These are phyloP conservation scores for Hirsutella rhossiliensis DNA, from an alignment of 2,329 filamentous ascomycete genomes.

Conservation along the genomic window DNA sequence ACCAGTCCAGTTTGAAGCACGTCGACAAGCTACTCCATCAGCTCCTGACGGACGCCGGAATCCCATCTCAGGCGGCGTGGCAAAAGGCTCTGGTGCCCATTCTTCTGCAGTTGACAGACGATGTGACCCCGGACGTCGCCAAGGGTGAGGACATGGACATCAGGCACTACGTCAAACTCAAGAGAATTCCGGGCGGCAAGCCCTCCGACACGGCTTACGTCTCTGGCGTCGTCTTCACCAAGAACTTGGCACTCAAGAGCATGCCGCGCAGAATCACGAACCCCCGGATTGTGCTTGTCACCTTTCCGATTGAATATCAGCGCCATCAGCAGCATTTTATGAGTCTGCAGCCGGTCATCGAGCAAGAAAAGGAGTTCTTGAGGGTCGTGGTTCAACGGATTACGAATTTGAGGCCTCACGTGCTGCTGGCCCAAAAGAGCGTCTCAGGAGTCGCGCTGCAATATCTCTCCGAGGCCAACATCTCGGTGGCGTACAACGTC, in stretches of 20 bases:
- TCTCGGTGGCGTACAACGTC: slow-evolving; percentile 92
- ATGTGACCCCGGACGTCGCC: slow-evolving; percentile 86
- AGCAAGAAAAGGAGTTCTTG: slow-evolving; percentile 90
- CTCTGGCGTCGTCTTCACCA: slow-evolving; percentile 92
- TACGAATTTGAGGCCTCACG: slow-evolving; percentile 68
- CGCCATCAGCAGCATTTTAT: slow-evolving; percentile 84
- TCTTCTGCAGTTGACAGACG: slow-evolving; percentile 79
- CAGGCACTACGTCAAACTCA: slow-evolving; percentile 91
- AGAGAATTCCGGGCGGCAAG: slow-evolving; percentile 84
- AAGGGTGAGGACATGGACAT: slow-evolving; percentile 94
- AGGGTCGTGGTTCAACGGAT: slow-evolving; percentile 88
- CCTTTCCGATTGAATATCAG: slow-evolving; percentile 92
- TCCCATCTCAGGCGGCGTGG: slow-evolving; percentile 68
- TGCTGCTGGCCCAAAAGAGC: slow-evolving; percentile 85
- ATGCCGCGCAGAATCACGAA: slow-evolving; percentile 81
- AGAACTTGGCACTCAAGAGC: slow-evolving; percentile 90
- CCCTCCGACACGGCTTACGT: slow-evolving; percentile 93
- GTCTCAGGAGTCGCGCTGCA: slow-evolving; percentile 86
- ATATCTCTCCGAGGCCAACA: slow-evolving; percentile 76
- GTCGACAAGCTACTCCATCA: slow-evolving; percentile 77
- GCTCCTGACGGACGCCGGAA: slow-evolving; percentile 62
- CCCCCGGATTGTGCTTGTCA: slow-evolving; percentile 83
- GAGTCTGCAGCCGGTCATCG: slow-evolving; percentile 93
- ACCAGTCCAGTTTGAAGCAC: slow-evolving; percentile 77
- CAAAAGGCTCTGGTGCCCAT: slow-evolving; percentile 86